phyloP scores from a whole-genome alignment of 805 yeast genomes.

The Saitoella complicata region DNA sequence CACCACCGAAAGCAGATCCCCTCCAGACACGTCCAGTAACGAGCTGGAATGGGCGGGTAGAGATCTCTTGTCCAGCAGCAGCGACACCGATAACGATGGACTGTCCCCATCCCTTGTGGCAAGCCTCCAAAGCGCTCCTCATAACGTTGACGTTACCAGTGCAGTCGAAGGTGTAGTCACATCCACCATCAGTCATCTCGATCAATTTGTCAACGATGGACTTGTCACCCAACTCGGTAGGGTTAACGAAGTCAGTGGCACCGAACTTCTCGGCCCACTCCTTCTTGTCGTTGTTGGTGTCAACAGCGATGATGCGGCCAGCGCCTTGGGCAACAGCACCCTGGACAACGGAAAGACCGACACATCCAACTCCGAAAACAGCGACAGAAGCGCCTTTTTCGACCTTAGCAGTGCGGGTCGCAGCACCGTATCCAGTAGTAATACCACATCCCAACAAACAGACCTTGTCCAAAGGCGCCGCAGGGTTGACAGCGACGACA shows the following conservation, averaged over 20 bases:
- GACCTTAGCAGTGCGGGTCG: slow-evolving; percentile 81
- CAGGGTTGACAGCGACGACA: slow-evolving; percentile 74
- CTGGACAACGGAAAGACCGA: slow-evolving; percentile 89
- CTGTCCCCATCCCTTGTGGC: slow-evolving; percentile 99
- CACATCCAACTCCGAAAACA: slow-evolving; percentile 95
- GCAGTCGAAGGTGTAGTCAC: slow-evolving; percentile 92
- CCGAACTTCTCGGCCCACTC: slow-evolving; percentile 81
- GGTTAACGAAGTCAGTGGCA: slow-evolving; percentile 88
- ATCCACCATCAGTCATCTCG: slow-evolving; percentile 92
- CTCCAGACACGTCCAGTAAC: slow-evolving; percentile 98
- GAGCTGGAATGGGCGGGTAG: slow-evolving; percentile 96
- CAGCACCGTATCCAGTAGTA: slow-evolving; percentile 98
- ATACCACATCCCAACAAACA: slow-evolving; percentile 97
- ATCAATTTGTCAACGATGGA: slow-evolving; percentile 67
- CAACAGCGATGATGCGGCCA: slow-evolving; percentile 60
- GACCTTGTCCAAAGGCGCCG: slow-evolving; percentile 71
- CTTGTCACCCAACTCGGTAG: slow-evolving; percentile 51
- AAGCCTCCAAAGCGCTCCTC: slow-evolving; percentile 92
- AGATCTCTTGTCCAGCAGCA: slow-evolving; percentile 91
- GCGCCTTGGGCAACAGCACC: slow-evolving; percentile 83
- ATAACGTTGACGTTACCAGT: slow-evolving; percentile 91
- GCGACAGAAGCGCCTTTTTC: slow-evolving; percentile 87
- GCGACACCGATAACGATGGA: slow-evolving; percentile 95
- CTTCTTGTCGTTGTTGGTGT: slow-evolving; percentile 69
- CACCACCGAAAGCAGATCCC: slow-evolving; percentile 99